Base-by-base conservation (phyloP, 106 monocot genomes). In the Triglochin maritima region DNA sequence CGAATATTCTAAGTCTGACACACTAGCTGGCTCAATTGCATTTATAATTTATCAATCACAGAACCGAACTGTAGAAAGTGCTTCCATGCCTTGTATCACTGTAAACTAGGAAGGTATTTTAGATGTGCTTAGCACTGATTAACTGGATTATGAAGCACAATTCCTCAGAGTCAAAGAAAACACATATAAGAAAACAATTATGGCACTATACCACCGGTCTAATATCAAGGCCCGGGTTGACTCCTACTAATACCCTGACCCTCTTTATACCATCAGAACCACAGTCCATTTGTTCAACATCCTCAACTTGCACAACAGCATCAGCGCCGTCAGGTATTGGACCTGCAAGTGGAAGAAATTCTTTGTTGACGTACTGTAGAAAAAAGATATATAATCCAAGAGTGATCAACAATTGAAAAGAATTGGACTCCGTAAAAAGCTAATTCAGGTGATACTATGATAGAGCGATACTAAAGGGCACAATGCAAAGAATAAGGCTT, bases 241-340 rank as follows among this genome's bases (percentile, higher is more conserved):
- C 88, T 72, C n/a, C 13, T 15, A 71, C 65, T 68, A 84, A 78
- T 74, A 98, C 83, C 69, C 51, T 81, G n/a, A 86, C 86, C 58
- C 69, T 69, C 61, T 76, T 86, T 48, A 76, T 64, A 46, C 77
- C 82, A 84, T 80, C 68, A 5, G 67, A n/a, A 2, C 9, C 57
- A 61, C 47, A 54, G 57, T 46, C 44, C 29, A 92, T 59, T 79
- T 77, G 52, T 74, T 92, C 79, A 7, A 86, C 86, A 63, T 98
- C 74, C 79, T 92, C 98, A 76, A 98, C 82, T 82, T 92, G 98
- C 62, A 98, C 88, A 66, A 92, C 88, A 62, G 98, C 79, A 76
- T 98, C 86, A 12, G 92, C 98, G 73, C 92, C 98, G 47, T 98
- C 81, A 61, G 92, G 91, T 76, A 98, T 81, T 45, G 98, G 92